Base-by-base conservation (phyloP, 345 rosid genomes). In the Pistacia vera region DNA sequence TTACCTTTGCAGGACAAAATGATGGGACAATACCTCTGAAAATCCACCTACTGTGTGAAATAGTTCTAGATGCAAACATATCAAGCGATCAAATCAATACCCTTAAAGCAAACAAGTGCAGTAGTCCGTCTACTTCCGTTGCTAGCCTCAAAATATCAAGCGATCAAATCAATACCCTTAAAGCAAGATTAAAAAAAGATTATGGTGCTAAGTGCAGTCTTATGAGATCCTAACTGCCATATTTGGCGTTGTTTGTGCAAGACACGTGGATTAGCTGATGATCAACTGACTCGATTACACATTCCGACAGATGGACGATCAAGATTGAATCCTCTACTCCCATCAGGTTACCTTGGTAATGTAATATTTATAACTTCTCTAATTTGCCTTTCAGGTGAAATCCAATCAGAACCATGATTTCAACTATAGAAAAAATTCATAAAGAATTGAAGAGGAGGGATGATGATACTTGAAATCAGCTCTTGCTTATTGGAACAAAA, bases 161-260 rank as follows among this genome's bases (percentile, higher is more conserved):
- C 16, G 3, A 28, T 3, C 3, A 33, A 38, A 25, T 28, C 38
- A 20, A 20, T 20, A 8, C 22, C 62, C 62, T 58, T 2, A 20
- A 58, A 20, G 62, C 8, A 20, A 58, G n/a, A 18, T 56, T 22
- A 17, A 18, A 56, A n/a, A 36, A 38, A 16, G 8, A 14, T 17
- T 30, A 66, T 65, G 77, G 48, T 73, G 25, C 59, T 73, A 25
- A 28, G 30, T 28, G 30, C 30, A 28, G 30, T 28, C 30, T 28
- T 28, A 28, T 28, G 30, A 28, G 30, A 28, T 28, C 30, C 30
- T 28, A 28, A 22, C 77, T 1, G 77, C 72, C 12, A 78, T 35
- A 33, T 78, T 48, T 78, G 81, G 81, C 77, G 81, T 5, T 66
- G 68, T 56, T 22, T n/a, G 11, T 66, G 68, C 8, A 28, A 28